Percentiles rank a stretch among this genome's conserved stretches.
Conservation (phyloP, 495 filamentous ascomycete genomes). For the Neurospora pannonica region DNA sequence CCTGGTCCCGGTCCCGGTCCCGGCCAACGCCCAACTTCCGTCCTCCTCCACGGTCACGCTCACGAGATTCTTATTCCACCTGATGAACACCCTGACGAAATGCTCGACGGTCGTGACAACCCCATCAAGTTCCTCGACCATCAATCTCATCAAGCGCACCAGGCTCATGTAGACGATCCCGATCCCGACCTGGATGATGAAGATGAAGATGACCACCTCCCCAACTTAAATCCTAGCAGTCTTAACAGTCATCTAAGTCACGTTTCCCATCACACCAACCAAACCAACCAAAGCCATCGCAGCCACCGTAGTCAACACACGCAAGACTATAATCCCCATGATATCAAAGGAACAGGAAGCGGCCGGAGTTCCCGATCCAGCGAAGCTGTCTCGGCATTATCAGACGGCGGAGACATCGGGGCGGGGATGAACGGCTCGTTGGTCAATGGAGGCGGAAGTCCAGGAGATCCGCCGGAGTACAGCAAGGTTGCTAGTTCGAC, state of each 20-base stretch:
- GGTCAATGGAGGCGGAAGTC: background rate
- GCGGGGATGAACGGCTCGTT: background rate
- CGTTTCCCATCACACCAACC: background rate
- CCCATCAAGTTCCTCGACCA: background rate
- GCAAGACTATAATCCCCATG: too few relatives aligned
- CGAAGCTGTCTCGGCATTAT: background rate
- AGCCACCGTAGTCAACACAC: background rate
- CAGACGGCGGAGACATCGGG: background rate
- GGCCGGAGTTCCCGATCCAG: background rate
- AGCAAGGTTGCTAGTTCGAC: background rate
- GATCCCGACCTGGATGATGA: background rate
- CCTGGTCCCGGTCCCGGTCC: background rate
- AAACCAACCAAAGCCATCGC: too few relatives aligned
- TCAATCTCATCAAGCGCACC: background rate
- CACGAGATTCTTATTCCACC: background rate
- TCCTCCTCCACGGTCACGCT: background rate
- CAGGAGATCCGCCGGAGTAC: background rate
- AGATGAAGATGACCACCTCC: background rate
- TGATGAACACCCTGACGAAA: background rate
- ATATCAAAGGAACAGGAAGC: background rate
- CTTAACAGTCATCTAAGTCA: background rate
- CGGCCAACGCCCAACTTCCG: background rate
- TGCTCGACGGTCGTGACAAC: background rate
- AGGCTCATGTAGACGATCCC: background rate
- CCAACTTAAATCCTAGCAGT: background rate